Conservation (phyloP, 805 yeast genomes). For the Peterozyma xylosa region DNA sequence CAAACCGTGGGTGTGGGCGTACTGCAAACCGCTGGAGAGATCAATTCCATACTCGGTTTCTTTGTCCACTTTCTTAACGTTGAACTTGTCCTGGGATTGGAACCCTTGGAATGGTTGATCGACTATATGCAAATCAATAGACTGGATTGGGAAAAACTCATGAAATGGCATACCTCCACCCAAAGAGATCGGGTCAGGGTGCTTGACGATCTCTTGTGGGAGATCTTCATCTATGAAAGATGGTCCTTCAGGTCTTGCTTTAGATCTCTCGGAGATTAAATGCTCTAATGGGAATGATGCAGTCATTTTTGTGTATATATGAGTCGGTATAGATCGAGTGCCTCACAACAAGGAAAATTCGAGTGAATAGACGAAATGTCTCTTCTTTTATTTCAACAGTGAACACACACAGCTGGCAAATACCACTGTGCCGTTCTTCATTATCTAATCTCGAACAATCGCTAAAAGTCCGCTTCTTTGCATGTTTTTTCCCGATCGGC, state of each 20-base stretch:
- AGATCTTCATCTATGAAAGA: slow-evolving; percentile 9
- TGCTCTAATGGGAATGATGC: not conserved
- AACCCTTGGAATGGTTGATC: slow-evolving; percentile 34
- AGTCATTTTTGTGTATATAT: not conserved
- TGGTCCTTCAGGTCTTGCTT: not conserved
- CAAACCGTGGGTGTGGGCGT: slow-evolving; percentile 4
- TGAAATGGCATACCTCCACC: slow-evolving; percentile 57
- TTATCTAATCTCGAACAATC: too few relatives aligned
- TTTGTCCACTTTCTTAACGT: not conserved
- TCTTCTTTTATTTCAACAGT: too few relatives aligned
- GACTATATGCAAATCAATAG: slow-evolving; percentile 39
- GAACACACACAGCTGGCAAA: too few relatives aligned
- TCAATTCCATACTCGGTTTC: not conserved
- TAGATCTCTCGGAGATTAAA: not conserved
- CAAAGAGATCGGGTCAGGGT: slow-evolving; percentile 42
- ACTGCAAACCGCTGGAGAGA: slow-evolving; percentile 7
- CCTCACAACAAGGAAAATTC: too few relatives aligned
- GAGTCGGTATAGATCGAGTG: too few relatives aligned
- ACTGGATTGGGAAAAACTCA: slow-evolving; percentile 52
- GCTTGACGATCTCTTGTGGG: slow-evolving; percentile 27
- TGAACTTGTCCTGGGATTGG: not conserved
- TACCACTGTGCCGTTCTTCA: too few relatives aligned
- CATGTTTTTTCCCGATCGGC: too few relatives aligned
- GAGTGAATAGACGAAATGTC: too few relatives aligned
- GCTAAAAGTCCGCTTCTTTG: too few relatives aligned